Evolutionary conservation across 2,329 filamentous ascomycete species (phyloP).

Genomic region (Pestalotiopsis sp.): DNA sequence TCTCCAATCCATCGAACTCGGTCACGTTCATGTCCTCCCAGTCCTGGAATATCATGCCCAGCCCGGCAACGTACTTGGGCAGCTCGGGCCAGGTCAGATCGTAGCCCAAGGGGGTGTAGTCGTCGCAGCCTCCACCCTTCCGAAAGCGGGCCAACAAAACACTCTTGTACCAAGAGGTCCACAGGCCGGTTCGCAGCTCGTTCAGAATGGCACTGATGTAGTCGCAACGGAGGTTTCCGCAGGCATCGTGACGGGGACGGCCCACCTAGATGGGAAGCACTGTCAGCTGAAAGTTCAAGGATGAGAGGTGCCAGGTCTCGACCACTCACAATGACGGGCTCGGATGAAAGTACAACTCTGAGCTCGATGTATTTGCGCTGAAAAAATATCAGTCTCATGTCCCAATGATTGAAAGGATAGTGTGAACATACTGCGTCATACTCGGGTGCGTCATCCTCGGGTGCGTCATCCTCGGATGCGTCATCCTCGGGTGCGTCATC

Average conservation of each 20-base stretch:
- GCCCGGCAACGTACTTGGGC: not conserved
- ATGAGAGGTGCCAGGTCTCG: not conserved
- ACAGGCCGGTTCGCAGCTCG: not conserved
- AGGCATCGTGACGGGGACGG: slow-evolving; percentile 15
- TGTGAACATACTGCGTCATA: slow-evolving; percentile 2
- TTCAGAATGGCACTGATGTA: slow-evolving; percentile 14
- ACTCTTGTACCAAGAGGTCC: not conserved
- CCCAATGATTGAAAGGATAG: not conserved
- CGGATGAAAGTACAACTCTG: not conserved
- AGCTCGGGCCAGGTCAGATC: not conserved
- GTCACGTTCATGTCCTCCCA: not conserved
- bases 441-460: no score
- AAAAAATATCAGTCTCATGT: not conserved
- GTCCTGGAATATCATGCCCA: not conserved
- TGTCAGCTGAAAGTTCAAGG: not conserved
- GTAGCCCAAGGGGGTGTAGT: not conserved
- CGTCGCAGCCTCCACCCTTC: not conserved
- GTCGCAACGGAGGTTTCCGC: slow-evolving; percentile 16
- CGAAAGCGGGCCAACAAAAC: not conserved
- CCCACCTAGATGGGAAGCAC: not conserved
- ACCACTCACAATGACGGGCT: not conserved
- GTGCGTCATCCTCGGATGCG: no score
- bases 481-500: no score
- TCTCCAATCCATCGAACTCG: no score
- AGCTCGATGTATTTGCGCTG: not conserved